Evolutionary conservation across 495 filamentous ascomycete species (phyloP).

Genomic region (Beverwykella pulmonaria): DNA sequence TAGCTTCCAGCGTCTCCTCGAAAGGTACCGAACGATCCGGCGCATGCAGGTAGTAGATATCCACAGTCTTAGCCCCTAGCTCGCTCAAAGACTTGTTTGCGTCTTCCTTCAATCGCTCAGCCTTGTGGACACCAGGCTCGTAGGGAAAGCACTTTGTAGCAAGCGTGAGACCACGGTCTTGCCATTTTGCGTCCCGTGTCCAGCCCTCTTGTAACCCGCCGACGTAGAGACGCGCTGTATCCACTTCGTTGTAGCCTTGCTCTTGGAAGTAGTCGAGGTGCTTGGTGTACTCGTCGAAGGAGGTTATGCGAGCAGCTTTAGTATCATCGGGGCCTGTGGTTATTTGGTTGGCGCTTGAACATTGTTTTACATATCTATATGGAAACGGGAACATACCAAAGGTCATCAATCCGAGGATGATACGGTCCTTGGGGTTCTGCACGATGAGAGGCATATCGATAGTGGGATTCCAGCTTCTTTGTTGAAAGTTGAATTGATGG

Average conservation of each 20-base stretch:
- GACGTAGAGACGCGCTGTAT: slow-evolving; percentile 70
- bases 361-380: slow-evolving; percentile 4
- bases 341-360: too few relatives aligned
- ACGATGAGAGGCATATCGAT: slow-evolving; percentile 59
- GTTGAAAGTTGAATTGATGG: not conserved
- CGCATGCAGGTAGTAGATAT: slow-evolving; percentile 89
- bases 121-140: slow-evolving; percentile 60
- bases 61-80: slow-evolving; percentile 73
- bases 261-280: slow-evolving; percentile 59
- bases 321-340: slow-evolving; percentile 39
- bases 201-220: slow-evolving; percentile 79
- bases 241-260: slow-evolving; percentile 60
- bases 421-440: slow-evolving; percentile 53
- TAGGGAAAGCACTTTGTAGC: slow-evolving; percentile 83
- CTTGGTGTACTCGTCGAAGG: slow-evolving; percentile 47
- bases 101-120: slow-evolving; percentile 61
- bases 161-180: slow-evolving; percentile 76
- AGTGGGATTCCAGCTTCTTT: not conserved
- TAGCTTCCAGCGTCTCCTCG: slow-evolving; percentile 72
- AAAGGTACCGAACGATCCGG: slow-evolving; percentile 70
- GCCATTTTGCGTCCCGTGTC: slow-evolving; percentile 74
- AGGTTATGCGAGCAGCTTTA: slow-evolving; percentile 70
- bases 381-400: slow-evolving; percentile 47
- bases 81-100: slow-evolving; percentile 69
- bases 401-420: slow-evolving; percentile 66